Base-by-base conservation (phyloP, 2,329 filamentous ascomycete genomes). In the Nannizziopsis barbatae region DNA sequence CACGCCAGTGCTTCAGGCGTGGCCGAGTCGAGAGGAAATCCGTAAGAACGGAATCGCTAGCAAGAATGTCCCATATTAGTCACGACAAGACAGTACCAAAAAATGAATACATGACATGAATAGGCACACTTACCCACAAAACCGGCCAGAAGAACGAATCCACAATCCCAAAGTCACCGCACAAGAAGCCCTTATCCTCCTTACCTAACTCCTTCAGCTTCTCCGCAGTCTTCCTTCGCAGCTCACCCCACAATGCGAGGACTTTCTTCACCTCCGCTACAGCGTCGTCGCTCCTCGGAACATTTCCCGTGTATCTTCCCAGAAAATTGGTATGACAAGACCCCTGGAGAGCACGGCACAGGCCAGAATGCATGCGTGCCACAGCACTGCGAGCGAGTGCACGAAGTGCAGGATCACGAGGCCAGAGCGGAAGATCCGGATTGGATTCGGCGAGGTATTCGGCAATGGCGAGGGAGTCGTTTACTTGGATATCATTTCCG, bases 111-210 rank as follows among this genome's bases (percentile, higher is more conserved):
- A 49, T 17, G 32, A 48, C 17, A 42, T n/a, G 36, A 35, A 15
- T 6, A 5, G 36, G 30, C 30, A 33, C 47, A 48, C 53, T 17
- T 51, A 66, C 64, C 64, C 63, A 66, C 49, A 67, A 57, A 35
- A 66, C 55, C 2, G 62, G 64, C 65, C 64, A 66, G 46, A 61
- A 67, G 42, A 66, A 65, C 0, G 64, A 57, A 60, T 67, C 65
- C 5, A 59, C 64, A 51, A 66, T 65, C 38, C 62, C 60, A 51
- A 67, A 67, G 15, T 50, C 51, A 1, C 65, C 64, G 55, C 61
- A 67, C 53, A 66, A 51, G 50, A 65, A 66, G 1, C 60, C 59
- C n/a, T 65, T 58, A 49, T 66, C 61, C 5, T 32, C 50, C 22
- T 60, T 55, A 0, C 57, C 57, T 9, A 63, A 41, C 11, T 49